Evolutionary conservation across 1,284 basidiomycete species (phyloP), one percentile per base, ranked within the genome.

Genomic region (Heliocybe sulcata): DNA sequence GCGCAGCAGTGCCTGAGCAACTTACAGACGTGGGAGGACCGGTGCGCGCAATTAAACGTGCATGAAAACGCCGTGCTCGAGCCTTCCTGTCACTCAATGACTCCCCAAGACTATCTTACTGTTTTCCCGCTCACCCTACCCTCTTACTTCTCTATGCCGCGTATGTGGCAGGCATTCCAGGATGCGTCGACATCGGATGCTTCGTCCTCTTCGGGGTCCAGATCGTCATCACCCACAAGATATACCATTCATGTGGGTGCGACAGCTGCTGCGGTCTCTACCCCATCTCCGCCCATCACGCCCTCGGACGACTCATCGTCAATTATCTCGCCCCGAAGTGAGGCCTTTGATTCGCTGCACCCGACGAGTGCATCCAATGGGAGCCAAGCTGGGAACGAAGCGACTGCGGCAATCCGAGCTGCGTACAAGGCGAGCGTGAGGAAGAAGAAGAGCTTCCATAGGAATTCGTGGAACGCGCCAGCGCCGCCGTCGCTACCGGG

Each of bases 71-170:
- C 20, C 12, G 51, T 19, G 6, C 20, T 23, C n/a, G 51, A 52
- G 31, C 16, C 4, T 16, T 20, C 38, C 4, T 16, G 19, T 6
- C 38, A 16, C 6, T 42, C 38, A n/a, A 20, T 20, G 38, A 42
- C 38, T 3, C 76, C 76, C 2, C 75, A 77, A 52, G 77, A 81
- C 59, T 83, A 75, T 63, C 71, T 77, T 51, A 75, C 73, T 51
- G 82, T 80, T 0, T 86, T 86, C 60, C 83, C 84, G 11, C 76
- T 85, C 38, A 75, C 85, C 1, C 70, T 85, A 22, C 85, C 84
- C 9, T 61, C 67, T 2, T 57, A 61, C n/a, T 61, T 58, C 16
- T 55, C 62, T 1, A 59, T 58, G 35, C 63, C 57, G 53, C 58
- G 61, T 14, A n/a, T 42, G n/a, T 23, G 35, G 56, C 23, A 20